Base-by-base conservation (phyloP, 345 rosid genomes). In the Moringa oleifera region DNA sequence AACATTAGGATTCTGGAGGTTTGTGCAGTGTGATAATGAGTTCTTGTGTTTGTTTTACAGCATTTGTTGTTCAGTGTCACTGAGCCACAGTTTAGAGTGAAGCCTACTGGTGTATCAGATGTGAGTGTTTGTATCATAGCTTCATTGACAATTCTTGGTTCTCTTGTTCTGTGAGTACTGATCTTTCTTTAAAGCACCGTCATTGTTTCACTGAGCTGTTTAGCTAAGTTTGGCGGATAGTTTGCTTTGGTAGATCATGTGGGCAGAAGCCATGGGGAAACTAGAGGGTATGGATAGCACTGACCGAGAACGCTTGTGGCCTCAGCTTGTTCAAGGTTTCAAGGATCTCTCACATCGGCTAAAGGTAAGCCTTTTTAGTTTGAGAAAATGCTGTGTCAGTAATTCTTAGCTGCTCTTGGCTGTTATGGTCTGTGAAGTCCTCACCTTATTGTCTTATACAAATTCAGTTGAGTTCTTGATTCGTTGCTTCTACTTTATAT, bases 301-400 rank as follows among this genome's bases (percentile, higher is more conserved):
- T 19, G 95, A 91, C 59, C 76, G 99, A 41, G 99, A 90, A 73
- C 95, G 99, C 52, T 74, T 94, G 46, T 94, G 97, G 96, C 97
- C 99, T 68, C 95, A 94, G 77, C 99, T 91, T 80, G 91, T 88
- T 70, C 91, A 82, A 58, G 97, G 97, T 64, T 90, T 94, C 69
- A 94, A 88, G 77, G 95, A 94, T 80, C 96, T 90, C 62, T 90
- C 99, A 2, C 79, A 80, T 49, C 97, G 97, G 22, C 83, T 94
- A 49, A 85, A 90, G 93, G 97, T 94, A 47, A 64, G 68, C 50
- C 15, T 50, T 65, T 15, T 54, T 75, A 3, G 16, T 63, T 33
- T 4, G n/a, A 19, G 47, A n/a, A n/a, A n/a, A n/a, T n/a, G n/a
- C n/a, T n/a, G 6, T 41, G 47, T 11, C 12, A 15, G 11, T 33